Conservation (phyloP, 768 basidiomycete genomes). For the Tulasnella sp. region DNA sequence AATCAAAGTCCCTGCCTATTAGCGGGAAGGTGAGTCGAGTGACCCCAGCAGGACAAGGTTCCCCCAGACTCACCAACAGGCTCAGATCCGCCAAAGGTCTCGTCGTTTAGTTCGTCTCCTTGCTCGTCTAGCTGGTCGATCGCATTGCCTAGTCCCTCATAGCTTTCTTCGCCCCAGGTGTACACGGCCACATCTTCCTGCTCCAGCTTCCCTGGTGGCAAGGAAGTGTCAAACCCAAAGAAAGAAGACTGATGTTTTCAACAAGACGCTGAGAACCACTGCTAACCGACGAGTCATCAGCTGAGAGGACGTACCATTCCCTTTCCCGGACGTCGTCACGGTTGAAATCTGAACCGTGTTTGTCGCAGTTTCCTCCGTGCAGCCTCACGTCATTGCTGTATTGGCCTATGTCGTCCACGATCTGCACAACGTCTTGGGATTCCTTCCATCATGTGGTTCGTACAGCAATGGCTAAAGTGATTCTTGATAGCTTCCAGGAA, state of each 20-base stretch:
- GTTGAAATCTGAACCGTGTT: conserved; percentile 12
- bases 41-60: not conserved
- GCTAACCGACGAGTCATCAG: conserved; percentile 6
- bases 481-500: too few relatives aligned
- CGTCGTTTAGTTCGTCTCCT: conserved; percentile 91
- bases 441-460: not conserved
- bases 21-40: conserved; percentile 27
- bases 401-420: not conserved
- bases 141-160: conserved; percentile 83
- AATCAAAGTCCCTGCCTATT: conserved; percentile 89
- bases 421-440: not conserved
- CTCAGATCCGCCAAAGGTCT: conserved; percentile 81
- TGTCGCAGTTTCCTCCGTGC: conserved; percentile 2
- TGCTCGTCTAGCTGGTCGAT: conserved; percentile 73
- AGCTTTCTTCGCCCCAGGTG: conserved; percentile 87
- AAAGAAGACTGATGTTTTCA: conserved; percentile 48
- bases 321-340: conserved; percentile 4
- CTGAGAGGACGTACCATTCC: conserved; percentile 6
- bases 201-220: conserved; percentile 59
- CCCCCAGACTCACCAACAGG: conserved; percentile 61
- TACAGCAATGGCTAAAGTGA: too few relatives aligned
- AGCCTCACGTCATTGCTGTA: not conserved
- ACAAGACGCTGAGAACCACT: not conserved
- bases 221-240: conserved; percentile 63
- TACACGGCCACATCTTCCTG: conserved; percentile 85